Conservation (phyloP, 306 rosid species). For the Hippophae tibetana region DNA sequence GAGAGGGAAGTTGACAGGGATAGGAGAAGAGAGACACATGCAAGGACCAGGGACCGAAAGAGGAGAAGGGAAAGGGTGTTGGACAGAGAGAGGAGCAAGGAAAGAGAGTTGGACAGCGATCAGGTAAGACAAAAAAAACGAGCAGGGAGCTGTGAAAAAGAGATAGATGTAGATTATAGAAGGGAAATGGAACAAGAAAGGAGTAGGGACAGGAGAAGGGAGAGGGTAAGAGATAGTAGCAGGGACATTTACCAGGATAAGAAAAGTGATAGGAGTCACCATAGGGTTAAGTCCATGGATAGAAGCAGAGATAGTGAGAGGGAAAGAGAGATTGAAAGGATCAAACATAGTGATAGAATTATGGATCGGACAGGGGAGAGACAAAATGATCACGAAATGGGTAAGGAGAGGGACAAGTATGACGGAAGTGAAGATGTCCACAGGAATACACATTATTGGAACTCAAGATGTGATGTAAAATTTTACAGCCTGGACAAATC, state of each 20-base stretch:
- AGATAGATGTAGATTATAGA: constrained; percentile 9
- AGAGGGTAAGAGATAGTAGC: constrained; percentile 26
- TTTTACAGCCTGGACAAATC: constrained; percentile 30
- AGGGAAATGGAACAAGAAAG: no score
- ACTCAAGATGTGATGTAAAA: constrained; percentile 43
- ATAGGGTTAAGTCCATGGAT: constrained; percentile 30
- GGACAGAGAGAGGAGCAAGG: constrained; percentile 44
- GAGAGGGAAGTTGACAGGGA: constrained; percentile 44
- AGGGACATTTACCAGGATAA: constrained; percentile 14
- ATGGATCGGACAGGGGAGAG: constrained; percentile 17
- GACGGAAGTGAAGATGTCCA: constrained; percentile 30
- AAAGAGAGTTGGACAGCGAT: constrained; percentile 34
- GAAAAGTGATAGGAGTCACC: constrained; percentile 22
- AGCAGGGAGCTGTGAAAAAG: constrained; percentile 42
- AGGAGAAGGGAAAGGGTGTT: constrained; percentile 37
- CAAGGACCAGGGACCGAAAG: constrained; percentile 23
- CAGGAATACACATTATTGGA: constrained; percentile 34
- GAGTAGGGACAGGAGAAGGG: constrained; percentile 40
- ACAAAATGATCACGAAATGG: constrained; percentile 30
- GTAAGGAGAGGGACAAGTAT: constrained; percentile 37
- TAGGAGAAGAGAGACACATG: constrained; percentile 37
- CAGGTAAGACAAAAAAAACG: constrained; percentile 40
- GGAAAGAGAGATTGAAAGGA: constrained; percentile 25
- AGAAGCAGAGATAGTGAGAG: constrained; percentile 29
- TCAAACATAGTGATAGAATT: constrained; percentile 14